Conservation (phyloP, 1,284 basidiomycete genomes). For the Agroathelia rolfsii region DNA sequence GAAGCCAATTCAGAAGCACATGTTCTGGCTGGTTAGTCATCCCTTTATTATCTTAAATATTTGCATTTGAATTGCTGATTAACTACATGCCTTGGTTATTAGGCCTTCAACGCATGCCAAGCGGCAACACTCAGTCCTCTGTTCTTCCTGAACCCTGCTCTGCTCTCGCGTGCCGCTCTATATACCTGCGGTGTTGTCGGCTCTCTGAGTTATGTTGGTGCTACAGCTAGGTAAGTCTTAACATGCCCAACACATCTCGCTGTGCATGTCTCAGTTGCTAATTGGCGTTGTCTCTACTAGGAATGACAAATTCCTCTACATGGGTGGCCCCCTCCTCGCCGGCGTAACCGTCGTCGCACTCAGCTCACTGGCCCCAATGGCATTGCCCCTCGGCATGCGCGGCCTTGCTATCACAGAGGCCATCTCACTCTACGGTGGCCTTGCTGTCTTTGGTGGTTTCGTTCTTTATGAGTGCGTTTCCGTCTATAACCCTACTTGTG, state of each 20-base stretch:
- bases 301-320: slow-evolving; percentile 78
- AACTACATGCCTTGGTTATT: slow-evolving; percentile 5
- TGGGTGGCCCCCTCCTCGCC: slow-evolving; percentile 78
- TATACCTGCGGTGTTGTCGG: slow-evolving; percentile 86
- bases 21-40: slow-evolving; percentile 62
- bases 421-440: slow-evolving; percentile 76
- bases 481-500: not conserved
- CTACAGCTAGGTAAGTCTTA: slow-evolving; percentile 64
- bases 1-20: slow-evolving; percentile 60
- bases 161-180: slow-evolving; percentile 81
- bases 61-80: not conserved
- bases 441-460: slow-evolving; percentile 83
- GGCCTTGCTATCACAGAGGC: slow-evolving; percentile 70
- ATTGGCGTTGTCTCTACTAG: slow-evolving; percentile 23
- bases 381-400: slow-evolving; percentile 73
- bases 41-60: slow-evolving; percentile 1
- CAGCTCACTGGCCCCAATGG: slow-evolving; percentile 79
- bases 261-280: slow-evolving; percentile 1
- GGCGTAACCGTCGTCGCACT: slow-evolving; percentile 83
- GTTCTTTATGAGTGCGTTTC: slow-evolving; percentile 75
- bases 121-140: slow-evolving; percentile 76
- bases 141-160: slow-evolving; percentile 79
- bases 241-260: no score
- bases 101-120: slow-evolving; percentile 83
- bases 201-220: slow-evolving; percentile 78